Evolutionary conservation across 139 green algal species (phyloP), one percentile per base, ranked within the genome.

Genomic region (Auxenochlorella pyrenoidosa): DNA sequence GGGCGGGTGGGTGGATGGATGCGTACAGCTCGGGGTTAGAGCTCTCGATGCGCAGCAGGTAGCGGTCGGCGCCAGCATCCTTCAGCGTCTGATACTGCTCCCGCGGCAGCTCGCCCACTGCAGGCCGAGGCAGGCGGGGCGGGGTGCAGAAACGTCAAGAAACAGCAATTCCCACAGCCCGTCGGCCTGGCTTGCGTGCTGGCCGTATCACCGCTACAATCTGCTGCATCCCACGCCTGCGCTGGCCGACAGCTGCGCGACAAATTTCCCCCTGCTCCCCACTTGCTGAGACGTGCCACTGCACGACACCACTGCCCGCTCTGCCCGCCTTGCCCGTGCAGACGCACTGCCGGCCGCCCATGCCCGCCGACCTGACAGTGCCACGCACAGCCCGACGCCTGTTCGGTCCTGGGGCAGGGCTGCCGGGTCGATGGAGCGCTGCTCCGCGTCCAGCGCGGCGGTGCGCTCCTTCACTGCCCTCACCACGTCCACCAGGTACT

Each of bases 41-140:
- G 54, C 87, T 93, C 85, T 96, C 92, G 63, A 96, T 94, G 85
- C 93, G 90, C 85, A 95, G 90, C 82, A 95, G 91, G 91, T 95
- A 95, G 68, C 93, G 89, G 21, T 89, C 81, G 0, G 92, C 92
- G 44, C 92, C 93, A 5, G 89, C 85, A 36, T 84, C 88, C 34
- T 47, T 30, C 72, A 89, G 59, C 32, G 24, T 34, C 32, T 44
- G 28, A 28, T 83, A 86, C 58, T 90, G 65, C 32, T 90, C 79
- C 32, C 79, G 59, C 19, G 89, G 66, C 83, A 95, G 86, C 90
- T 95, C 92, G 0, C 93, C 93, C 63, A 94, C 90, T 82, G 75
- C 44, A 58, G 40, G 6, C 10, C 28, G 28, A 63, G 44, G 30
- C 0, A 10, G 30, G 30, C 3, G 5, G 30, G 1, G 5, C 5